phyloP scores from a whole-genome alignment of 768 basidiomycete genomes.

The Suillus subaureus region DNA sequence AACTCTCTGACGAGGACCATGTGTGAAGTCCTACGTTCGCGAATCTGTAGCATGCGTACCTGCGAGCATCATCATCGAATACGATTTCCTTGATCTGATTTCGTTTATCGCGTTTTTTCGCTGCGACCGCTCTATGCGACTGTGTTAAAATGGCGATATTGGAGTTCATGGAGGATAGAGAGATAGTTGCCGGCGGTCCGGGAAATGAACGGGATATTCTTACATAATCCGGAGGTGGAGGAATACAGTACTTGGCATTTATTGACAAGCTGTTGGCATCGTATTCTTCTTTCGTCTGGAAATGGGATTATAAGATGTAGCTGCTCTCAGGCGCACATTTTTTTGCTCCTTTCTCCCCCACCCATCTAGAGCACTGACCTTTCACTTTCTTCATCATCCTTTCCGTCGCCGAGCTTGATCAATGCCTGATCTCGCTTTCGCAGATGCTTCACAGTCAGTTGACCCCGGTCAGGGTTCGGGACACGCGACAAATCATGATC shows the following conservation, averaged over 20 bases:
- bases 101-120: conserved; percentile 66
- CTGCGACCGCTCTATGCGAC: conserved; percentile 62
- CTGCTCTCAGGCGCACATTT: conserved; percentile 37
- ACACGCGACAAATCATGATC: conserved; percentile 11
- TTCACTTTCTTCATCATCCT: conserved; percentile 1
- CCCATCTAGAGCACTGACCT: conserved; percentile 9
- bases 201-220: conserved; percentile 6
- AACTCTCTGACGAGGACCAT: conserved; percentile 61
- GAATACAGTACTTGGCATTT: conserved; percentile 15
- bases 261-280: conserved; percentile 14
- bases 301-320: conserved; percentile 30
- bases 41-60: conserved; percentile 43
- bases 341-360: conserved; percentile 25
- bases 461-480: conserved; percentile 11
- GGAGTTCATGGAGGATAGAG: conserved; percentile 31
- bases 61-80: conserved; percentile 85
- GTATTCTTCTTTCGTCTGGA: conserved; percentile 11
- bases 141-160: conserved; percentile 62
- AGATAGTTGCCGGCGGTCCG: conserved; percentile 17
- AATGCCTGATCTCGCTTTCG: conserved; percentile 35
- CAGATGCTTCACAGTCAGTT: conserved; percentile 7
- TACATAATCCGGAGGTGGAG: conserved; percentile 14
- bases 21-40: neutral
- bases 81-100: conserved; percentile 78
- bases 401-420: conserved; percentile 9